phyloP scores from a whole-genome alignment of 75 land plant species.

The Selaginella tamariscina region DNA sequence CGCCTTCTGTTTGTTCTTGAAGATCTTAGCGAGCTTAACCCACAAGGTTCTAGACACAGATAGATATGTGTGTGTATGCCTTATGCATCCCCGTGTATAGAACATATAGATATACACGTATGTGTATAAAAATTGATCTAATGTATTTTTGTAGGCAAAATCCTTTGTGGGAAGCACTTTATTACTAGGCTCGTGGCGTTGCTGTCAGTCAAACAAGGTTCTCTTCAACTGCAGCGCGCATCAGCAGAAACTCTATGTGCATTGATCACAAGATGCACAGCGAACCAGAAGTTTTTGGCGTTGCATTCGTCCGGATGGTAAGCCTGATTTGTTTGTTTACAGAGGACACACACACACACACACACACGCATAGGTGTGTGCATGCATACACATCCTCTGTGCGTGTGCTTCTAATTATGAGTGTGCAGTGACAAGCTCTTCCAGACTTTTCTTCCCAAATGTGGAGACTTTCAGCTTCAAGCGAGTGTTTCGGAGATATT shows the following conservation, averaged over 20 bases:
- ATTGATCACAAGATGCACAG: conserved; percentile 15
- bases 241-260: conserved; percentile 24
- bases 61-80: no score
- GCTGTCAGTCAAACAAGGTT: conserved; percentile 3
- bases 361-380: no score
- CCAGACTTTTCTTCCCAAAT: conserved; percentile 16
- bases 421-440: conserved; percentile 18
- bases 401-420: not conserved
- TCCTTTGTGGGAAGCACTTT: conserved; percentile 18
- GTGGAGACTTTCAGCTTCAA: conserved; percentile 27
- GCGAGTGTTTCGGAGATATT: conserved; percentile 22
- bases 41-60: no score
- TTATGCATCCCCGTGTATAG: no score
- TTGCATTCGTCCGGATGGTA: conserved; percentile 10
- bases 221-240: conserved; percentile 17
- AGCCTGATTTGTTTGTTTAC: not conserved
- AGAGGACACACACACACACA: no score
- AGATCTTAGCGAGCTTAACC: conserved; percentile 17
- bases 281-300: conserved; percentile 15
- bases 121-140: no score
- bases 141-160: conserved; percentile 18
- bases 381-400: no score
- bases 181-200: conserved; percentile 13
- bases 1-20: conserved; percentile 21
- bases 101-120: not conserved